These are phyloP conservation scores for Fusarium chuoi DNA, from an alignment of 2,329 filamentous ascomycete species.

Conservation along the genomic window DNA sequence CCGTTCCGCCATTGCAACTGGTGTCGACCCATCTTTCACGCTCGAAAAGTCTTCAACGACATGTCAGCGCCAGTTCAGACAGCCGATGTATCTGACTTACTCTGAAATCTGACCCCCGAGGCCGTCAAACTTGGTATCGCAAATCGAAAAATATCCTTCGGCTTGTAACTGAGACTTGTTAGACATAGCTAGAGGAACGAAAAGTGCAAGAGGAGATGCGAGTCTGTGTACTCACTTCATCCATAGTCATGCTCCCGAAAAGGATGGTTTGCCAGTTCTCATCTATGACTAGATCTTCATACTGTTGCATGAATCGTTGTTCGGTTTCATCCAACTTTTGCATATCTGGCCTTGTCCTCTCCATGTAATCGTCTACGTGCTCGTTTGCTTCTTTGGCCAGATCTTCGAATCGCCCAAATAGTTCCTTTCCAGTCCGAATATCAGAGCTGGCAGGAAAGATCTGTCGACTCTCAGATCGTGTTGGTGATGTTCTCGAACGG, in stretches of 20 bases:
- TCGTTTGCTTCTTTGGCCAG: conserved; percentile 13
- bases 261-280: conserved; percentile 47
- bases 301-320: conserved; percentile 34
- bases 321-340: conserved; percentile 14
- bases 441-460: conserved; percentile 6
- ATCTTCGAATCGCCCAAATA: conserved; percentile 35
- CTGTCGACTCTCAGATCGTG: conserved; percentile 34
- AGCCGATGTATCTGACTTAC: conserved; percentile 19
- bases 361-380: conserved; percentile 37
- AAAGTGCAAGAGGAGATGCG: neutral
- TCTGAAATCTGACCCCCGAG: conserved; percentile 39
- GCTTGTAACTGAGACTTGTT: conserved; percentile 35
- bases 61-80: neutral
- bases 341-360: conserved; percentile 12
- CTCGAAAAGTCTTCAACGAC: conserved; percentile 14
- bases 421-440: conserved; percentile 32
- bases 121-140: neutral
- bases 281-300: conserved; percentile 43
- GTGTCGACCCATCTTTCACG: conserved; percentile 27
- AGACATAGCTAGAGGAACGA: neutral
- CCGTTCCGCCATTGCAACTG: neutral
- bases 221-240: conserved; percentile 40
- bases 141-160: conserved; percentile 39
- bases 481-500: conserved; percentile 47
- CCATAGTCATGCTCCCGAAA: conserved; percentile 46